Conservation (phyloP, 805 yeast species). For the Debaryomyces maramus region DNA sequence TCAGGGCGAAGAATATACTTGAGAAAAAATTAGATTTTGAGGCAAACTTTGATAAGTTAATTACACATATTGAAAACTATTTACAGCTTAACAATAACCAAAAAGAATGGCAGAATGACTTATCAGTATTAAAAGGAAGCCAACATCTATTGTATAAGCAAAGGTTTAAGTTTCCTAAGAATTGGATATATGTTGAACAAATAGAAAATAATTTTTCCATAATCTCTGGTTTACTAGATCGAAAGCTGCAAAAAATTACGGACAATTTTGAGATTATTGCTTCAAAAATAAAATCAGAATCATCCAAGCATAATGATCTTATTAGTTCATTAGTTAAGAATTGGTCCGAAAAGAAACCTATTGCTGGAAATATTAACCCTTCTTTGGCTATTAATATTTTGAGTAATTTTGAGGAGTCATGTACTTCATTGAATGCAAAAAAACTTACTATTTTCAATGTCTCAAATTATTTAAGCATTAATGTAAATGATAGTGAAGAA, state of each 20-base stretch:
- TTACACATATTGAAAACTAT: slow-evolving; percentile 37
- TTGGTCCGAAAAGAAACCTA: slow-evolving; percentile 54
- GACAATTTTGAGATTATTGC: slow-evolving; percentile 43
- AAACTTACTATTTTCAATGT: slow-evolving; percentile 27
- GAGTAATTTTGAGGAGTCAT: slow-evolving; percentile 21
- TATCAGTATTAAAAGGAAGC: slow-evolving; percentile 14
- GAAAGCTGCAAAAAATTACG: slow-evolving; percentile 38
- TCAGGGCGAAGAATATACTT: slow-evolving; percentile 25
- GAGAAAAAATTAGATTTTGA: slow-evolving; percentile 38
- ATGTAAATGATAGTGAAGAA: slow-evolving; percentile 24
- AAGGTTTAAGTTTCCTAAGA: slow-evolving; percentile 48
- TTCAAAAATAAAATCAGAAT: slow-evolving; percentile 43
- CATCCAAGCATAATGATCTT: slow-evolving; percentile 31
- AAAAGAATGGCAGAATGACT: slow-evolving; percentile 15
- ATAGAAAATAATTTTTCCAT: slow-evolving; percentile 49
- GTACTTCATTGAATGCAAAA: slow-evolving; percentile 5
- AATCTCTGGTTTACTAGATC: slow-evolving; percentile 36
- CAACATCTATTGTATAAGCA: slow-evolving; percentile 44
- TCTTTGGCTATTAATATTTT: slow-evolving; percentile 43
- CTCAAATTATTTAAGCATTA: slow-evolving; percentile 31
- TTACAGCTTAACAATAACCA: slow-evolving; percentile 9
- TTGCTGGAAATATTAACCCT: slow-evolving; percentile 43
- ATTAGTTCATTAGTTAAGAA: slow-evolving; percentile 29
- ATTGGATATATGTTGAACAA: slow-evolving; percentile 67
- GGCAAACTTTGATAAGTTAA: slow-evolving; percentile 33